phyloP scores from a whole-genome alignment of 371 early-diverging fungal species.

The Apophysomyces trapeziformis region DNA sequence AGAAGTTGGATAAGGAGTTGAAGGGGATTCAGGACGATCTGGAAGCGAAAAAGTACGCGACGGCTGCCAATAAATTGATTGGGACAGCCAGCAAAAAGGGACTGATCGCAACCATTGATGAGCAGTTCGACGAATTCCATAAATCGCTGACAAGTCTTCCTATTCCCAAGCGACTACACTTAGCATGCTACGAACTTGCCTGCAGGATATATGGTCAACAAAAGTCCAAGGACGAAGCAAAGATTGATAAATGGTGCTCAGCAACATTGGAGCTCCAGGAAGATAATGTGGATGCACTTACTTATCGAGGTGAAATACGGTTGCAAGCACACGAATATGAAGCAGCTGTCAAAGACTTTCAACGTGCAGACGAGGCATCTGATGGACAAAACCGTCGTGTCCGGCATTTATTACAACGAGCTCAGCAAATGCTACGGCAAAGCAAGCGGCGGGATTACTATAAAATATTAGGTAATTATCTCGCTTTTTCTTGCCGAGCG shows the following conservation, averaged over 20 bases:
- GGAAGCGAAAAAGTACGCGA: slow-evolving; percentile 63
- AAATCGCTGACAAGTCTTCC: slow-evolving; percentile 37
- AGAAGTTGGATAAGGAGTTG: slow-evolving; percentile 79
- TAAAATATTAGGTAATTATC: slow-evolving; percentile 76
- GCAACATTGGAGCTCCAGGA: slow-evolving; percentile 61
- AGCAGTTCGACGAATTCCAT: slow-evolving; percentile 41
- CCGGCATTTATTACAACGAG: slow-evolving; percentile 61
- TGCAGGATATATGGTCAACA: slow-evolving; percentile 66
- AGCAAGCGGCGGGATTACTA: slow-evolving; percentile 90
- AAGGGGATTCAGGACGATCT: slow-evolving; percentile 61
- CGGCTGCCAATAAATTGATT: slow-evolving; percentile 68
- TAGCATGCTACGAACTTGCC: slow-evolving; percentile 61
- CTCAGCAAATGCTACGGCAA: slow-evolving; percentile 71
- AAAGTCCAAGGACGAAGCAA: slow-evolving; percentile 47
- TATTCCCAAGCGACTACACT: slow-evolving; percentile 57
- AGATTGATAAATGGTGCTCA: slow-evolving; percentile 62
- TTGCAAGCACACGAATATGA: slow-evolving; percentile 77
- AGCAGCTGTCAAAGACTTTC: slow-evolving; percentile 70
- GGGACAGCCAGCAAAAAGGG: slow-evolving; percentile 51
- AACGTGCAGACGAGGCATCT: slow-evolving; percentile 69
- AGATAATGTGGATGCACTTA: slow-evolving; percentile 72
- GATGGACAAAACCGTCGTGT: slow-evolving; percentile 62
- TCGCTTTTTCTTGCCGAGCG: too few relatives aligned
- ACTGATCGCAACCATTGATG: slow-evolving; percentile 54
- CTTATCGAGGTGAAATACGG: slow-evolving; percentile 70